A percentile compares a stretch with the other conserved stretches of the same genome.
These are phyloP conservation scores for Volvox africanus DNA, from an alignment of 139 green algal species.

Conservation along the genomic window DNA sequence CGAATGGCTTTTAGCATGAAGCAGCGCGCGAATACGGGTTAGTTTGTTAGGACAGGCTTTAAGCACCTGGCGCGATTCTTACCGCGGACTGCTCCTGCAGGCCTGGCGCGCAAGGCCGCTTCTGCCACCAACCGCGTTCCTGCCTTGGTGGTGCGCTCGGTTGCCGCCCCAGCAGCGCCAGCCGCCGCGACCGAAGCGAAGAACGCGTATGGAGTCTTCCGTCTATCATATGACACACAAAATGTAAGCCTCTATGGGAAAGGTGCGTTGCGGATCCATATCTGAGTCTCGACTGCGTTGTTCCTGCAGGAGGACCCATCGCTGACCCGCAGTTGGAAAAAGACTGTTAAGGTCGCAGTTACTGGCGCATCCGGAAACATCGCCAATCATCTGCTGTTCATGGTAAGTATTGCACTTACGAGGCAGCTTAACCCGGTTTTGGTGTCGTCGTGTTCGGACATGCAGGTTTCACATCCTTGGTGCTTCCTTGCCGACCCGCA, in stretches of 20 bases:
- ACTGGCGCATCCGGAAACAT: conserved; percentile 91
- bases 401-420: conserved; percentile 64
- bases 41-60: not conserved
- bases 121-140: not conserved
- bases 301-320: conserved; percentile 66
- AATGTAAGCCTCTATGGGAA: conserved; percentile 44
- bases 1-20: conserved; percentile 35
- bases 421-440: not conserved
- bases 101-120: conserved; percentile 28
- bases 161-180: not conserved
- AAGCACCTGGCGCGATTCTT: not conserved
- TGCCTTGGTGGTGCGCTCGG: not conserved
- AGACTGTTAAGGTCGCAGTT: conserved; percentile 81
- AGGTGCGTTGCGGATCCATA: not conserved
- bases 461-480: not conserved
- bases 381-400: conserved; percentile 95
- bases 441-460: not conserved
- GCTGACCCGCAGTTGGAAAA: conserved; percentile 80
- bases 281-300: not conserved
- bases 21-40: conserved; percentile 14
- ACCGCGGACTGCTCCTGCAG: not conserved
- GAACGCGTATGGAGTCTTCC: conserved; percentile 60
- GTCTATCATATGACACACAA: conserved; percentile 53
- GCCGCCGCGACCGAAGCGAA: conserved; percentile 1
- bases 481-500: conserved; percentile 41